Percentiles rank a stretch among this genome's conserved stretches.
phyloP scores from a whole-genome alignment of 148 eudicot genomes.

The Linanthus parryae region DNA sequence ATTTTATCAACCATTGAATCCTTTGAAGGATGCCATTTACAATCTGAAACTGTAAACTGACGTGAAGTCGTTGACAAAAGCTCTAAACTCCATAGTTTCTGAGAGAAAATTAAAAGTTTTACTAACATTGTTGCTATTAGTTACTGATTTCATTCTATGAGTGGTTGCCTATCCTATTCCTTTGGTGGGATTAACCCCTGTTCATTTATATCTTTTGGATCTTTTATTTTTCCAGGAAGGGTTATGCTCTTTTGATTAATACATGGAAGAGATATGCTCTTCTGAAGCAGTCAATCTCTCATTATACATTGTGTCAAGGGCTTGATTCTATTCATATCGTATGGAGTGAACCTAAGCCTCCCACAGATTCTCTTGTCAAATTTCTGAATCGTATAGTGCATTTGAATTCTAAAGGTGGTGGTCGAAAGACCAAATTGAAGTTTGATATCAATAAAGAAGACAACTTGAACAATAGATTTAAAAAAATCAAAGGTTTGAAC shows the following conservation, averaged over 20 bases:
- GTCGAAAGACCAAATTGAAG: constrained; percentile 51
- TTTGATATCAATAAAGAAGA: constrained; percentile 84
- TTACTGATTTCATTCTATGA: too few relatives aligned
- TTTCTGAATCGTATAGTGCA: constrained; percentile 36
- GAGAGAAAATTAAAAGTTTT: too few relatives aligned
- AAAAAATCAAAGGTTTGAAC: constrained; percentile 60
- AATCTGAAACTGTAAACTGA: too few relatives aligned
- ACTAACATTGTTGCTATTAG: too few relatives aligned
- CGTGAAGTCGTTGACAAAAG: too few relatives aligned
- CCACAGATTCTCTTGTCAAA: constrained; percentile 49
- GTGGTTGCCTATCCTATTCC: too few relatives aligned
- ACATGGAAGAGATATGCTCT: constrained; percentile 95
- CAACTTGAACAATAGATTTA: constrained; percentile 85
- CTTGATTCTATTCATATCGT: constrained; percentile 72
- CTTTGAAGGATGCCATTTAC: too few relatives aligned
- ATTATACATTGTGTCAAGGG: constrained; percentile 61
- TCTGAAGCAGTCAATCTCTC: constrained; percentile 74
- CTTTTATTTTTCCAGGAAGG: constrained; percentile 60
- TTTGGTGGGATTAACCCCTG: too few relatives aligned
- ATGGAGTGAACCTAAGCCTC: constrained; percentile 91
- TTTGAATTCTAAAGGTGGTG: constrained; percentile 31
- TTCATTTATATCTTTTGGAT: too few relatives aligned
- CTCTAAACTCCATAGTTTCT: too few relatives aligned
- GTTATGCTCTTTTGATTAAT: constrained; percentile 70
- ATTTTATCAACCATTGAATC: too few relatives aligned